These are phyloP conservation scores for Sphaceloma murrayae DNA, from an alignment of 2,329 filamentous ascomycete genomes.

Conservation along the genomic window DNA sequence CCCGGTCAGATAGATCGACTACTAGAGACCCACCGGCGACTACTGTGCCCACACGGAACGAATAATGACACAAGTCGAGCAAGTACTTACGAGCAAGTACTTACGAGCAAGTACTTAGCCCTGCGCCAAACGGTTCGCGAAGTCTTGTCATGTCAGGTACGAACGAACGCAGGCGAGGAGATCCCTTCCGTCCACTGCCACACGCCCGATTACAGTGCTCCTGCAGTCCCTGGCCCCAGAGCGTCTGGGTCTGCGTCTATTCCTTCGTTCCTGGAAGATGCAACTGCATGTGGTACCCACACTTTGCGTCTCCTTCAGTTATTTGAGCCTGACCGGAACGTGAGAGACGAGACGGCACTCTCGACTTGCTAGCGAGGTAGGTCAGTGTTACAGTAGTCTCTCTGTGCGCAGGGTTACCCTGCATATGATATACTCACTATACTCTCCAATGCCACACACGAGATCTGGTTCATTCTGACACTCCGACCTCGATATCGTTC, in stretches of 20 bases:
- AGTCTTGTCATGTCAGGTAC: neutral
- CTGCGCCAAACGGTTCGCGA: neutral
- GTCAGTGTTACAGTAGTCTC: too few relatives aligned
- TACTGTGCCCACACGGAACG: neutral
- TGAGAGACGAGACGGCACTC: too few relatives aligned
- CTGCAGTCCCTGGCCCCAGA: neutral
- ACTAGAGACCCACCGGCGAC: neutral
- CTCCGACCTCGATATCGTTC: too few relatives aligned
- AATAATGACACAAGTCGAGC: neutral
- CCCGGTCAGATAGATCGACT: neutral
- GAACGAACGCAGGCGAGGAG: neutral
- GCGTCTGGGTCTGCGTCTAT: neutral
- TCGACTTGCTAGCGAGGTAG: too few relatives aligned
- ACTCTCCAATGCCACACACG: too few relatives aligned
- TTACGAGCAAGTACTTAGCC: neutral
- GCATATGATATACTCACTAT: too few relatives aligned
- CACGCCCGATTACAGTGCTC: constrained; percentile 9
- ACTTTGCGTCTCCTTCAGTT: too few relatives aligned
- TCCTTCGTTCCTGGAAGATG: constrained; percentile 4
- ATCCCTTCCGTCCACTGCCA: neutral
- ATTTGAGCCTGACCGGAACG: too few relatives aligned
- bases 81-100: too few relatives aligned
- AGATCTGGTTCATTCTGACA: too few relatives aligned
- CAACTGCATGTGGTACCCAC: too few relatives aligned
- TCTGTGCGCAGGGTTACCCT: too few relatives aligned